Conservation (phyloP, 2,329 filamentous ascomycete species). For the Paecilomyces fulvus region DNA sequence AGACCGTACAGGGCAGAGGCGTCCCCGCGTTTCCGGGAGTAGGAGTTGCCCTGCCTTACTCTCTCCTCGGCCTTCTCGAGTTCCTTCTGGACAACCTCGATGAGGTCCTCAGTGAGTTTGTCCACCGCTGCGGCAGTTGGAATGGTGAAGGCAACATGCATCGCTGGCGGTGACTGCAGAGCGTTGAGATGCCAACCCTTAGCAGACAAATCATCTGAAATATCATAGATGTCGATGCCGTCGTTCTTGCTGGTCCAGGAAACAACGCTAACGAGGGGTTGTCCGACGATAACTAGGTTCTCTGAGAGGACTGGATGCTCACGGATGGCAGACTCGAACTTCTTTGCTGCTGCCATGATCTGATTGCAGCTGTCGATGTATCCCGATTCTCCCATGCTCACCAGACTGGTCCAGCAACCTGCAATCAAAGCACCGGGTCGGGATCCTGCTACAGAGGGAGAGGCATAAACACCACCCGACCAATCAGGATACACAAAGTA, state of each 20-base stretch:
- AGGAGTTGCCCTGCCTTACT: slow-evolving; percentile 49
- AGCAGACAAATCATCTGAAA: slow-evolving; percentile 76
- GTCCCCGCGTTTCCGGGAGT: slow-evolving; percentile 51
- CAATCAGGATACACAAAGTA: slow-evolving; percentile 96
- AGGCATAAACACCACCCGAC: slow-evolving; percentile 93
- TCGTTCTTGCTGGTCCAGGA: slow-evolving; percentile 67
- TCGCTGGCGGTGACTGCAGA: slow-evolving; percentile 80
- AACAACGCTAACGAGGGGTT: slow-evolving; percentile 81
- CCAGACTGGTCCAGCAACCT: slow-evolving; percentile 87
- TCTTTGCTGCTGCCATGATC: slow-evolving; percentile 81
- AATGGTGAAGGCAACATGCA: slow-evolving; percentile 88
- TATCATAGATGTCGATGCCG: slow-evolving; percentile 82
- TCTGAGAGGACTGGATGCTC: slow-evolving; percentile 58
- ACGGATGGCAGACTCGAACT: slow-evolving; percentile 66
- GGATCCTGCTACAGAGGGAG: slow-evolving; percentile 82
- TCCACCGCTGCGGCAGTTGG: slow-evolving; percentile 78
- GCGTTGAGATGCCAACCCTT: slow-evolving; percentile 96
- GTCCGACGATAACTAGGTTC: slow-evolving; percentile 73
- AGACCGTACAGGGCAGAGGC: slow-evolving; percentile 89
- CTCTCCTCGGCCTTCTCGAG: slow-evolving; percentile 71
- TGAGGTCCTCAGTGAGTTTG: slow-evolving; percentile 62
- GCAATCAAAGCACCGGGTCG: slow-evolving; percentile 90
- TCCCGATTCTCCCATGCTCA: slow-evolving; percentile 77
- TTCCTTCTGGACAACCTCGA: slow-evolving; percentile 54
- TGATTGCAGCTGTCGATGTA: slow-evolving; percentile 80